Evolutionary conservation across 495 filamentous ascomycete genomes (phyloP), one percentile per base, ranked within the genome.

Genomic region (Xylaria longipes): DNA sequence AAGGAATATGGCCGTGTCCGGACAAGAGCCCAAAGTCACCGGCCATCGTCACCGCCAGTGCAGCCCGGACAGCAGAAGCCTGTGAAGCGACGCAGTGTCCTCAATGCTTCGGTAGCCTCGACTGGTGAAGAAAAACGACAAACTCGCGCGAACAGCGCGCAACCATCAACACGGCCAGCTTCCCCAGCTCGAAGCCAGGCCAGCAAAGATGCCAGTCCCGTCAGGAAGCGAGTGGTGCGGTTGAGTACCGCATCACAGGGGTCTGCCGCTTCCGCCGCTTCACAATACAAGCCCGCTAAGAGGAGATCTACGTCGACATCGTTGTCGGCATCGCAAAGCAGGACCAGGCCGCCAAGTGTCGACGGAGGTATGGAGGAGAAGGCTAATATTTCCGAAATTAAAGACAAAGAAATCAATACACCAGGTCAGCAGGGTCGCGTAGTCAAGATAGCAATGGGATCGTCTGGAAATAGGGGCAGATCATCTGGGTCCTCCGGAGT

Each of bases 361-460:
- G 83, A 85, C 27, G 76, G 74, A 52, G 65, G 72, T 12, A 73
- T 71, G 11, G 79, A 80, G 31, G 79, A 81, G 39, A 75, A 77
- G 58, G 75, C 65, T 15, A 77, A 73, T 43, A 68, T 48, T 35
- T 78, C 75, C 6, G 72, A 71, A 12, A 71, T 78, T 33, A 81
- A 73, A 63, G 76, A 82, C 25, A 76, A 72, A 22, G 89, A 92
- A 71, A 83, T 91, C 43, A 91, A 89, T 69, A 94, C 92, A 15
- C 92, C 92, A 2, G 89, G 89, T 0, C 87, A 90, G 33, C 83
- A 88, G 65, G 83, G 85, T 15, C 86, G 91, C 41, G 90, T 87
- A 61, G 88, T 92, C n/a, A 83, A 89, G 60, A 89, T 93, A 69
- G 80, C 83, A 3, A 77, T 84, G 27, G 80, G 80, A 7, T 84